Base-by-base conservation (phyloP, 805 yeast species). In the Zygosaccharomyces gambellarensis region DNA sequence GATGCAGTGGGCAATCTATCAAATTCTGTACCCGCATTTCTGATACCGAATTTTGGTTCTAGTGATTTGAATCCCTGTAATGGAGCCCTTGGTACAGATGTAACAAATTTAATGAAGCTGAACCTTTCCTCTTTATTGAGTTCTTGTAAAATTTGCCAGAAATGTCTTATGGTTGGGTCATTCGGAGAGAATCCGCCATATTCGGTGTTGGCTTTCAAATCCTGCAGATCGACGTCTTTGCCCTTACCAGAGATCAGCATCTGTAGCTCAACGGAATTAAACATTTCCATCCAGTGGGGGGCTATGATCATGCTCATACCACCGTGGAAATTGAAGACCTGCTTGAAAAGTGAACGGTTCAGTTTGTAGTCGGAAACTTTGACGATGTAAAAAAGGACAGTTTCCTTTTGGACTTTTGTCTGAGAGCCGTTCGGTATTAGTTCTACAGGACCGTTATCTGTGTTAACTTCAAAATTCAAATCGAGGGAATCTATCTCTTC, bases 81-180 rank as follows among this genome's bases (percentile, higher is more conserved):
- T 1, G 99, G 99, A 0, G 96, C 96, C 51, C 90, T 77, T 1
- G 96, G 84, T 1, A 89, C 95, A 0, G 97, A 86, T 0, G 98
- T 94, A 25, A 88, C 97, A 71, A 92, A 94, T 63, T 87, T 87
- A 25, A 94, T 68, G 48, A 94, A 77, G 45, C 79, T 77, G 19
- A 80, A 73, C 53, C 81, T 74, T 48, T 89, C 87, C n/a, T 75
- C 76, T 2, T 77, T 71, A 1, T 74, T 63, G 75, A 89, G 78
- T 51, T 87, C 96, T 3, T 71, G 72, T 5, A 94, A 72, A 5
- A 89, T 81, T 50, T 82, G 81, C 90, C 96, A 90, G 55, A 94
- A 80, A 50, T 79, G 70, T 14, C 50, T 51, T 2, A 92, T 71
- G 0, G 96, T 88, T n/a, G 62, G 51, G 60, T 83, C 87, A 3